Base-by-base conservation (phyloP, 1,284 basidiomycete genomes). In the Cutaneotrichosporon sp. region DNA sequence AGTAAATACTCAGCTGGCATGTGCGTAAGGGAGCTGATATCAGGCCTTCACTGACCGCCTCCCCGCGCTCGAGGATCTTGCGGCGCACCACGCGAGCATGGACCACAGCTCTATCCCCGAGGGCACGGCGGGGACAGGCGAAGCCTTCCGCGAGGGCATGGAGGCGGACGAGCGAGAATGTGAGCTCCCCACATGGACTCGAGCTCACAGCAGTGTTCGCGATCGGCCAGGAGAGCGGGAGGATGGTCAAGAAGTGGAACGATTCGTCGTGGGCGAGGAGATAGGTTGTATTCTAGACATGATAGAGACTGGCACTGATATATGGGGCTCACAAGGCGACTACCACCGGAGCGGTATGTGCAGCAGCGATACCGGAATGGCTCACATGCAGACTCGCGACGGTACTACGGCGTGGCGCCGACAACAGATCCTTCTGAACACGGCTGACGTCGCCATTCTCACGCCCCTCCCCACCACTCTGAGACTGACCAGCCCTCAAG, bases 101-200 rank as follows among this genome's bases (percentile, higher is more conserved):
- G 86, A 86, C 57, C 18, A 20, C n/a, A 83, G 82, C 36, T 72
- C 71, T 81, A 83, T 43, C 10, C 62, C 72, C 1, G 74, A 76
- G 47, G 54, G 57, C 4, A 71, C 70, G 16, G 62, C 68, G 3
- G 75, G 72, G 14, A 67, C 80, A 0, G 86, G 90, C 11, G 89
- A 90, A 66, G 81, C 84, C 11, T 95, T 95, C 72, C 83, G 91
- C 68, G 91, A 95, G 74, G 92, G 92, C 1, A 84, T 95, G 67
- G 92, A 95, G 64, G 87, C 85, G 10, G 91, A 90, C 16, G 92
- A 95, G 78, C 84, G 92, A 64, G 91, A 93, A 81, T 68, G 92
- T 94, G 74, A 82, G 88, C 83, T 16, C 1, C 34, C 50, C 13
- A 24, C 14, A 52, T 27, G 43, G 10, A 4, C 13, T 11, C 11